Conservation (phyloP, 1,139 yeast species). For the Debaryomyces fabryi region DNA sequence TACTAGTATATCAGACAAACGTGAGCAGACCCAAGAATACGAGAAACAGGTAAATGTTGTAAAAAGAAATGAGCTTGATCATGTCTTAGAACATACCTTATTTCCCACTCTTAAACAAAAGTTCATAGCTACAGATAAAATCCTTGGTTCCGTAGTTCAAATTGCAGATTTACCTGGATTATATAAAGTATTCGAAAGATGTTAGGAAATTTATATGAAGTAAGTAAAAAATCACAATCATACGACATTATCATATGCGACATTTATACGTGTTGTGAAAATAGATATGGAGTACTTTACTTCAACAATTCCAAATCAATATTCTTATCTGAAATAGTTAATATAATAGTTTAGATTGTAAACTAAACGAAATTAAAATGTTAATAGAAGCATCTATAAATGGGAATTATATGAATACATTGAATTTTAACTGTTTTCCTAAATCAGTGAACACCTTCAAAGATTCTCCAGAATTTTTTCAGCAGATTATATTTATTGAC, state of each 20-base stretch:
- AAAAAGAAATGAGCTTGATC: constrained; percentile 26
- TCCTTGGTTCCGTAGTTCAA: constrained; percentile 66
- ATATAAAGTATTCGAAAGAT: constrained; percentile 89
- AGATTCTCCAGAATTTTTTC: constrained; percentile 39
- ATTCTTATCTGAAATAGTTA: not conserved
- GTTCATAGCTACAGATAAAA: constrained; percentile 62
- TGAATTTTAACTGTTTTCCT: constrained; percentile 46
- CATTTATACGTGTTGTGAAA: not conserved
- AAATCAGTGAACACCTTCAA: constrained; percentile 34
- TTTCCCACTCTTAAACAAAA: constrained; percentile 69
- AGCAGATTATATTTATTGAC: constrained; percentile 43
- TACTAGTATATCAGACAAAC: constrained; percentile 14
- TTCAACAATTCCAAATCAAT: not conserved
- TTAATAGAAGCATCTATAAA: constrained; percentile 26
- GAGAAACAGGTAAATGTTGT: constrained; percentile 16
- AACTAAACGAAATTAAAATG: constrained; percentile 14
- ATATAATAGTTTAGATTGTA: not conserved
- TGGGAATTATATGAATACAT: constrained; percentile 28
- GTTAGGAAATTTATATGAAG: constrained; percentile 37
- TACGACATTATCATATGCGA: constrained; percentile 3
- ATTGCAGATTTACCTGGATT: constrained; percentile 91
- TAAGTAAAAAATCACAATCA: not conserved
- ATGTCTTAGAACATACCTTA: constrained; percentile 54
- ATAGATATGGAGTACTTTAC: not conserved
- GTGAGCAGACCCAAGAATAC: constrained; percentile 19